Evolutionary conservation across 2,329 filamentous ascomycete genomes (phyloP).

Genomic region (Alternaria brassicae): DNA sequence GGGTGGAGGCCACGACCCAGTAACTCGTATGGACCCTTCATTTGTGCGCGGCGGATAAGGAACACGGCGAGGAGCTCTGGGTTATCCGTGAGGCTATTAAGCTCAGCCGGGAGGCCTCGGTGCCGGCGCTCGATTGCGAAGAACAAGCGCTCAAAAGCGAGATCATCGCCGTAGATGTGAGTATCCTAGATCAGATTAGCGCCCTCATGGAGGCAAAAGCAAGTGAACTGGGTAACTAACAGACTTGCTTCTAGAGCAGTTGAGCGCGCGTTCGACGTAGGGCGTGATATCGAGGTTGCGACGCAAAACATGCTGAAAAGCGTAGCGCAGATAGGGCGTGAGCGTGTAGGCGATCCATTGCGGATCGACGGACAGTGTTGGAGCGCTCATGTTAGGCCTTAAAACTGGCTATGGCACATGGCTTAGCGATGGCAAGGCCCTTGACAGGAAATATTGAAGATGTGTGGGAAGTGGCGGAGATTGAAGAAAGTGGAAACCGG

Average conservation of each 20-base stretch:
- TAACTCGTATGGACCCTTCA: constrained; percentile 22
- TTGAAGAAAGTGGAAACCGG: neutral
- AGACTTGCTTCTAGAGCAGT: constrained; percentile 9
- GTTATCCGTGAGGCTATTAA: constrained; percentile 9
- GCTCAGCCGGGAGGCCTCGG: constrained; percentile 9
- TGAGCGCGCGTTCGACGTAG: constrained; percentile 1
- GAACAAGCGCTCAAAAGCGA: constrained; percentile 23
- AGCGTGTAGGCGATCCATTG: constrained; percentile 19
- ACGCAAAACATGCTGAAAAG: constrained; percentile 11
- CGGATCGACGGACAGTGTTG: constrained; percentile 7
- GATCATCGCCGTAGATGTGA: constrained; percentile 15
- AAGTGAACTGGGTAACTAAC: neutral
- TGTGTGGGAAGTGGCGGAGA: neutral
- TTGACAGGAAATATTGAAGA: neutral
- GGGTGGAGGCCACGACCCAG: constrained; percentile 10
- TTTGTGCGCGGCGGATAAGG: constrained; percentile 20
- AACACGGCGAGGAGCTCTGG: constrained; percentile 16
- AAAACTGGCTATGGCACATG: no score
- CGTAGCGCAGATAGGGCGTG: constrained; percentile 19
- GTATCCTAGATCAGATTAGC: neutral
- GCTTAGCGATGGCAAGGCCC: neutral
- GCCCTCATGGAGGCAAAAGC: neutral
- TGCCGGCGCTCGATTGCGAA: constrained; percentile 16
- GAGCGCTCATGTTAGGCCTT: constrained; percentile 5
- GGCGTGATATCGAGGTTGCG: constrained; percentile 10